Conservation (phyloP, 371 early-diverging fungal species). For the Vairimorpha necatrix region DNA sequence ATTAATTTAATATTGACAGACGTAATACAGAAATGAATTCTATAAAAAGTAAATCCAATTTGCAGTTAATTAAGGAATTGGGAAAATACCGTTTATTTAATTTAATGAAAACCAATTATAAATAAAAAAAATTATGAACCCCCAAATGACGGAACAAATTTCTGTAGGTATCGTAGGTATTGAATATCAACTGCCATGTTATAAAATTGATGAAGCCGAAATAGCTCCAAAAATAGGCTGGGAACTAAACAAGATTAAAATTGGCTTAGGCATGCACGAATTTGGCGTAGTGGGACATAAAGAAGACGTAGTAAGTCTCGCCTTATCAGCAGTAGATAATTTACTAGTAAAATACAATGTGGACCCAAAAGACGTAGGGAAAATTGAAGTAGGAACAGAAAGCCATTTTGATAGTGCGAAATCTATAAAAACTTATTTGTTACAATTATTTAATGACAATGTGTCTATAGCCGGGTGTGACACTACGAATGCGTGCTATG, state of each 20-base stretch:
- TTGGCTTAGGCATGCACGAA: slow-evolving; percentile 40
- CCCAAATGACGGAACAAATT: not conserved
- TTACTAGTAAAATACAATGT: slow-evolving; percentile 82
- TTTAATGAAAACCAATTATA: too few species aligned
- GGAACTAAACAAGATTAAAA: slow-evolving; percentile 34
- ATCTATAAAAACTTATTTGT: slow-evolving; percentile 84
- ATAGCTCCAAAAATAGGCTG: slow-evolving; percentile 17
- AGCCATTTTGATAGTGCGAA: slow-evolving; percentile 93
- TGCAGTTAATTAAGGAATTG: too few species aligned
- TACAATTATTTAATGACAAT: slow-evolving; percentile 83
- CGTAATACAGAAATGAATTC: too few species aligned
- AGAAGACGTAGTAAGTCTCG: slow-evolving; percentile 49
- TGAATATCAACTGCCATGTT: slow-evolving; percentile 40
- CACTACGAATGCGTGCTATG: slow-evolving; percentile 94
- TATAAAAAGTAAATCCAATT: too few species aligned
- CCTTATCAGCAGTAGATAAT: slow-evolving; percentile 71
- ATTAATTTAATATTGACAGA: too few species aligned
- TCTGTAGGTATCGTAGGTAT: slow-evolving; percentile 40
- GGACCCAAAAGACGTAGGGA: slow-evolving; percentile 74
- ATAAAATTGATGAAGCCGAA: slow-evolving; percentile 22
- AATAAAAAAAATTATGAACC: not conserved
- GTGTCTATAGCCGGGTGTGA: slow-evolving; percentile 84
- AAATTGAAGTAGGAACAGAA: slow-evolving; percentile 93
- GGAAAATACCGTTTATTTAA: too few species aligned
- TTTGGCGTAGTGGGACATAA: slow-evolving; percentile 5